phyloP scores from a whole-genome alignment of 2,329 filamentous ascomycete genomes.

The Coniochaeta sp. region DNA sequence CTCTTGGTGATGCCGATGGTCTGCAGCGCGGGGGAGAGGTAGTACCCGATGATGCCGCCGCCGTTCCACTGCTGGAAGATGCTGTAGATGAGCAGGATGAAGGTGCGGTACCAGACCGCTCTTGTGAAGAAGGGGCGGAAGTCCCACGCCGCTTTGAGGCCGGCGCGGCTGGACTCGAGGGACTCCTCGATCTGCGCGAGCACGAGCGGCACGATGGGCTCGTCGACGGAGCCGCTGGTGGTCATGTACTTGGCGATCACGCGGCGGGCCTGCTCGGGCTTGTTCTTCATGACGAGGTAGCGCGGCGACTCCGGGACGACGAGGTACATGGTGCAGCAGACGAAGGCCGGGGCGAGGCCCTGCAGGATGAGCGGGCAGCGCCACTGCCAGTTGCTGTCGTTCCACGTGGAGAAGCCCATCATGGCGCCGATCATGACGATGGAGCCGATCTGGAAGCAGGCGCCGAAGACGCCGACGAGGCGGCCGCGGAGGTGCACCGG shows the following conservation, averaged over 20 bases:
- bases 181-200: slow-evolving; percentile 36
- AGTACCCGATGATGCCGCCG: slow-evolving; percentile 35
- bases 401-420: slow-evolving; percentile 30
- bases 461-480: slow-evolving; percentile 38
- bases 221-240: slow-evolving; percentile 27
- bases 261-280: slow-evolving; percentile 22
- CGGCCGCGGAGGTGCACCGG: slow-evolving; percentile 27
- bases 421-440: slow-evolving; percentile 33
- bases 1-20: slow-evolving; percentile 30
- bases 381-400: slow-evolving; percentile 27
- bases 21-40: slow-evolving; percentile 30
- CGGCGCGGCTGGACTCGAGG: slow-evolving; percentile 27
- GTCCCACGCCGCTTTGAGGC: slow-evolving; percentile 32
- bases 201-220: slow-evolving; percentile 32
- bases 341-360: slow-evolving; percentile 36
- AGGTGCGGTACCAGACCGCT: slow-evolving; percentile 31
- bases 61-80: slow-evolving; percentile 40
- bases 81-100: slow-evolving; percentile 36
- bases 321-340: slow-evolving; percentile 33
- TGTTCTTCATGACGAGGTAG: slow-evolving; percentile 25
- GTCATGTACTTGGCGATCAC: slow-evolving; percentile 33
- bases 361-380: slow-evolving; percentile 34
- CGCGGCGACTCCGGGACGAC: slow-evolving; percentile 26
- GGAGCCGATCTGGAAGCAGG: slow-evolving; percentile 36
- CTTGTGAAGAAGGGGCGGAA: slow-evolving; percentile 38